phyloP scores from a whole-genome alignment of 2,329 filamentous ascomycete species.

The Penicillium polonicum region DNA sequence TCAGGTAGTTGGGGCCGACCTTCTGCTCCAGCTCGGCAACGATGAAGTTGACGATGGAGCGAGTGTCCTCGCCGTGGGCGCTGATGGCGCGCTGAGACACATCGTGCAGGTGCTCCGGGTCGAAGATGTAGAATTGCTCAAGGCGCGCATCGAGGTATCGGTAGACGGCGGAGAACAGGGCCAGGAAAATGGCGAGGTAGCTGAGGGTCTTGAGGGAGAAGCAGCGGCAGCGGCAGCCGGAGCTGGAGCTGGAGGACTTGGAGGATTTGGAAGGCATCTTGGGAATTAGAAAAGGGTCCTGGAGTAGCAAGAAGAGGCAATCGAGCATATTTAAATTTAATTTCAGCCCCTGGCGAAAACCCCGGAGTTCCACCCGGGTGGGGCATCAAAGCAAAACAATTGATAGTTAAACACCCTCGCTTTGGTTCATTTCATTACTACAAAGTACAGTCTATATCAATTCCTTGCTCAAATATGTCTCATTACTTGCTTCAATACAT shows the following conservation, averaged over 20 bases:
- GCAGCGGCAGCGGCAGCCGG: constrained; percentile 25
- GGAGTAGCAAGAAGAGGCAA: constrained; percentile 1
- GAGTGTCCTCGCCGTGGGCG: constrained; percentile 72
- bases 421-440: background rate
- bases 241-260: constrained; percentile 22
- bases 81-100: constrained; percentile 65
- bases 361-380: constrained; percentile 19
- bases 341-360: constrained; percentile 15
- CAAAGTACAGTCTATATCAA: background rate
- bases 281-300: background rate
- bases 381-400: constrained; percentile 8
- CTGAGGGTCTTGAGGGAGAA: constrained; percentile 32
- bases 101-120: constrained; percentile 65
- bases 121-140: constrained; percentile 70
- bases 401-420: constrained; percentile 2
- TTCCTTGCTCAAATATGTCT: background rate
- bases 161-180: constrained; percentile 38
- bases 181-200: constrained; percentile 36
- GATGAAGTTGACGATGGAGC: constrained; percentile 66
- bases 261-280: constrained; percentile 29
- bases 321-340: constrained; percentile 13
- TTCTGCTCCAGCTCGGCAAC: constrained; percentile 63
- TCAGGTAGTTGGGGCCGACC: constrained; percentile 54
- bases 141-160: constrained; percentile 39
- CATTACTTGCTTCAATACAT: background rate